These are phyloP conservation scores for Pythium sp. DNA, from an alignment of 352 stramenopile species.

Conservation along the genomic window DNA sequence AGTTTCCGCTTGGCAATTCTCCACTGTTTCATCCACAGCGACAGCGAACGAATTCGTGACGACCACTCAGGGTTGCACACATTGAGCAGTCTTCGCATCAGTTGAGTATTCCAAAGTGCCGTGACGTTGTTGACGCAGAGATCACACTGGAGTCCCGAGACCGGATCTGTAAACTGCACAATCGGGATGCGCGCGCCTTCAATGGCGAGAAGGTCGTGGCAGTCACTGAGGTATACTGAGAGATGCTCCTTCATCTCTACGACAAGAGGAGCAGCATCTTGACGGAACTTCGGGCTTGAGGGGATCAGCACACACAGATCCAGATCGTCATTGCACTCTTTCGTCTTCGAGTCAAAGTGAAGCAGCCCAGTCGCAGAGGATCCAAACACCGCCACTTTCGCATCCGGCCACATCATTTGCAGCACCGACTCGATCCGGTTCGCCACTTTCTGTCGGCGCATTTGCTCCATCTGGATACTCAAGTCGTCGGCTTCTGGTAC, in stretches of 20 bases:
- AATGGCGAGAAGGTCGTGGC: constrained; percentile 28
- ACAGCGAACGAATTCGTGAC: background rate
- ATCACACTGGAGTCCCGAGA: constrained; percentile 47
- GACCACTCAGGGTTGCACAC: background rate
- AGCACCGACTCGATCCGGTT: constrained; percentile 40
- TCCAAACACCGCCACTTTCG: constrained; percentile 59
- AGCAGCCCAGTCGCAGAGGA: constrained; percentile 60
- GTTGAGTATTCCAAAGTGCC: constrained; percentile 76
- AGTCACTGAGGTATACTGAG: constrained; percentile 42
- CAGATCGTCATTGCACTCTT: constrained; percentile 39
- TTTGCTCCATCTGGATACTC: constrained; percentile 20
- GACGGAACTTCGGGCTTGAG: constrained; percentile 40
- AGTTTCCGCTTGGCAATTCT: constrained; percentile 28
- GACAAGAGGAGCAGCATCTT: constrained; percentile 48
- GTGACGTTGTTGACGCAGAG: constrained; percentile 82
- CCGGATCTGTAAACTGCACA: constrained; percentile 49
- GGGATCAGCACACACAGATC: constrained; percentile 73
- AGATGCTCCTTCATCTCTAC: constrained; percentile 74
- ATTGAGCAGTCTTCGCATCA: constrained; percentile 40
- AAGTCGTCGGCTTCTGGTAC: background rate
- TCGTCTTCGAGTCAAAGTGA: background rate
- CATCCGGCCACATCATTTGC: constrained; percentile 64
- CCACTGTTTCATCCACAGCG: constrained; percentile 62
- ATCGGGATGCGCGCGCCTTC: constrained; percentile 66
- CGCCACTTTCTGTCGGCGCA: constrained; percentile 29